Evolutionary conservation across 805 yeast species (phyloP).

Genomic region (Maudiozyma pseudohumilis): DNA sequence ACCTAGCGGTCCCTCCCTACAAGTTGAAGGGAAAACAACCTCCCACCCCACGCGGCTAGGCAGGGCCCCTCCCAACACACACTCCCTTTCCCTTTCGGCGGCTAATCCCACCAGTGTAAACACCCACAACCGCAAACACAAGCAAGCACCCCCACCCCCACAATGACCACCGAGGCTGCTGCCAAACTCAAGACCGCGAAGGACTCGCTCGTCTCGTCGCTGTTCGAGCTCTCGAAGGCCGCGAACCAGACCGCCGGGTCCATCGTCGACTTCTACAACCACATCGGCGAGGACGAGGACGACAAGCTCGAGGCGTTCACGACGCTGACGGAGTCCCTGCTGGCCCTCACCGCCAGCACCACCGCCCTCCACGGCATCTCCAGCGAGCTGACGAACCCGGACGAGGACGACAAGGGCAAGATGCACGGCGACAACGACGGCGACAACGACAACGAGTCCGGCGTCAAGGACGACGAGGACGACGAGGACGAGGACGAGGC

Average conservation of each 20-base stretch:
- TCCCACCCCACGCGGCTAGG: too few relatives aligned
- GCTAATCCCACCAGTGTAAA: too few relatives aligned
- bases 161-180: constrained; percentile 26
- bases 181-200: constrained; percentile 29
- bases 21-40: too few relatives aligned
- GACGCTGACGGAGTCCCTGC: constrained; percentile 34
- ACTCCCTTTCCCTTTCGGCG: too few relatives aligned
- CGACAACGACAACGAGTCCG: constrained; percentile 23
- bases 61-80: too few relatives aligned
- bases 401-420: constrained; percentile 29
- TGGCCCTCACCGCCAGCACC: constrained; percentile 32
- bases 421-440: constrained; percentile 24
- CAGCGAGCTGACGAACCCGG: constrained; percentile 25
- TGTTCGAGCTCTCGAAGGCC: constrained; percentile 77
- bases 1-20: too few relatives aligned
- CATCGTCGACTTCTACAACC: constrained; percentile 64
- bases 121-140: too few relatives aligned
- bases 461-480: constrained; percentile 29
- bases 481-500: too few relatives aligned
- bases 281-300: constrained; percentile 38
- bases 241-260: constrained; percentile 79
- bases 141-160: too few relatives aligned
- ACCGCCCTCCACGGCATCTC: constrained; percentile 24
- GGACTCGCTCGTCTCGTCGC: constrained; percentile 55
- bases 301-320: constrained; percentile 37